These are phyloP conservation scores for Colletotrichum tamarilloi DNA, from an alignment of 2,329 filamentous ascomycete species.

Conservation along the genomic window DNA sequence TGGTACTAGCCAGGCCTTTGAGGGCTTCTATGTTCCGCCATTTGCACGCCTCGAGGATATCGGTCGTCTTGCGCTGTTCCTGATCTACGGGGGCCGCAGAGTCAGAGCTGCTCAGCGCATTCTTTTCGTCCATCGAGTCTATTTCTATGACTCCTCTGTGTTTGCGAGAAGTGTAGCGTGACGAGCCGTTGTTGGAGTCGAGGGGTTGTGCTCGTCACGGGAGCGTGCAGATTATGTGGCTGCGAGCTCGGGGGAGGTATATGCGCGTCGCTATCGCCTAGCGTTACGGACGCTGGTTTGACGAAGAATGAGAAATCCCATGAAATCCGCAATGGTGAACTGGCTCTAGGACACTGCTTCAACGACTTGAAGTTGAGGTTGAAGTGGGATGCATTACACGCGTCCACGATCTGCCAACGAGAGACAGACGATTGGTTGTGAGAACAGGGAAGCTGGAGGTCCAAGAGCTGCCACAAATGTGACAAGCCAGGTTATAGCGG, in stretches of 20 bases:
- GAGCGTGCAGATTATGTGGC: constrained; percentile 11
- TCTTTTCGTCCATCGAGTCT: not conserved
- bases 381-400: not conserved
- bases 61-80: constrained; percentile 51
- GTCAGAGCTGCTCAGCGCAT: not conserved
- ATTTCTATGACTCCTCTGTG: constrained; percentile 7
- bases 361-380: not conserved
- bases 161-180: not conserved
- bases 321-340: not conserved
- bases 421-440: not conserved
- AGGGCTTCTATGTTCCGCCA: constrained; percentile 67
- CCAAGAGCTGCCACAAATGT: not conserved
- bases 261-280: not conserved
- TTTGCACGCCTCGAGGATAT: constrained; percentile 71
- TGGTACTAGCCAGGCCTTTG: constrained; percentile 67
- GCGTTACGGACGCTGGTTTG: not conserved
- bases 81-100: not conserved
- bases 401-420: not conserved
- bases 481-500: constrained; percentile 6
- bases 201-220: not conserved
- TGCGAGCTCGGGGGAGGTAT: not conserved
- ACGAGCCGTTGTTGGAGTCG: not conserved
- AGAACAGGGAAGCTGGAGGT: not conserved
- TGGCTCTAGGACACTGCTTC: not conserved
- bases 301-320: not conserved